Evolutionary conservation across 148 eudicot genomes (phyloP).

Genomic region (Bassia scoparia): DNA sequence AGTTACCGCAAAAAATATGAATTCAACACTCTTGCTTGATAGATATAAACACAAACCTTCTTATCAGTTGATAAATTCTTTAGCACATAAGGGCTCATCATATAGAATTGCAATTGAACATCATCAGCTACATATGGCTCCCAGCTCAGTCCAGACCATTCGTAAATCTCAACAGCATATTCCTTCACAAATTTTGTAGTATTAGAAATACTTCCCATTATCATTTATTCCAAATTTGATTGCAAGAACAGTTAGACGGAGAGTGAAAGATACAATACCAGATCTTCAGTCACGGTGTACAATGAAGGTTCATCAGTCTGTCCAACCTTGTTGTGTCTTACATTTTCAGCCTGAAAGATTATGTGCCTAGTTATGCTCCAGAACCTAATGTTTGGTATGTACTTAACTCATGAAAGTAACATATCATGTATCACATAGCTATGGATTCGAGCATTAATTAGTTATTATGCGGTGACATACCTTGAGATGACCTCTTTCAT

Average conservation of each 20-base stretch:
- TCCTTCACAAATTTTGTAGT: conserved; percentile 28
- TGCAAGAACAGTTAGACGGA: background rate
- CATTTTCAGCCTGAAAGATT: conserved; percentile 31
- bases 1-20: conserved; percentile 6
- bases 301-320: conserved; percentile 37
- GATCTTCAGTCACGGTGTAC: conserved; percentile 36
- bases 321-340: conserved; percentile 39
- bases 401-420: background rate
- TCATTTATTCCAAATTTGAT: background rate
- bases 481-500: conserved; percentile 94
- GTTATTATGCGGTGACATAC: conserved; percentile 25
- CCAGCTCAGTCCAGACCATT: conserved; percentile 44
- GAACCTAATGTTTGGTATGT: background rate
- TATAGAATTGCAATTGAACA: conserved; percentile 44
- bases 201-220: background rate
- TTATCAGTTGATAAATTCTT: conserved; percentile 37
- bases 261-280: conserved; percentile 19
- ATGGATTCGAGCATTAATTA: background rate
- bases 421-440: background rate
- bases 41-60: conserved; percentile 27
- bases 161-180: conserved; percentile 38
- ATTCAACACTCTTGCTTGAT: background rate
- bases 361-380: background rate
- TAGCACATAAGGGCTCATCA: conserved; percentile 48
- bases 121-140: conserved; percentile 42